Conservation (phyloP, 208 protist genomes). For the Trypanosoma platydactyli region DNA sequence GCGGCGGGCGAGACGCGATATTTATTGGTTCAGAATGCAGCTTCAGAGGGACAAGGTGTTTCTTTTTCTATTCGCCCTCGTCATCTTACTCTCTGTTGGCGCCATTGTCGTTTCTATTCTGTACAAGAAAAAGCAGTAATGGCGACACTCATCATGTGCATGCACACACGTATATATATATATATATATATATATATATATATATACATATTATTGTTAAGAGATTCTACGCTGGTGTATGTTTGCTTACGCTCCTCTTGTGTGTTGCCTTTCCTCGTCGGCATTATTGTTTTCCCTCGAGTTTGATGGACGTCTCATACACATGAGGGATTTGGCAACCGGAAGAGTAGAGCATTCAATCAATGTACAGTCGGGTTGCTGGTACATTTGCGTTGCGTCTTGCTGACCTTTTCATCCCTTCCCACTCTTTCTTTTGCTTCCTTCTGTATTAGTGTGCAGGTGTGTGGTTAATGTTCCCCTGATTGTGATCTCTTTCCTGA, state of each 20-base stretch:
- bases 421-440: conserved; percentile 1
- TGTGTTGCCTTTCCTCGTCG: too few relatives aligned
- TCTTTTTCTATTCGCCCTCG: conserved; percentile 10
- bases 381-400: neutral
- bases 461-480: conserved; percentile 5
- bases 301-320: too few relatives aligned
- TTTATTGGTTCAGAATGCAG: conserved; percentile 14
- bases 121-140: conserved; percentile 1
- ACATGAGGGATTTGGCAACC: too few relatives aligned
- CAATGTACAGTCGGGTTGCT: neutral
- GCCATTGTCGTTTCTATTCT: conserved; percentile 15
- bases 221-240: too few relatives aligned
- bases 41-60: conserved; percentile 21
- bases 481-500: conserved; percentile 10
- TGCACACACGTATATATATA: too few relatives aligned
- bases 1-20: conserved; percentile 1
- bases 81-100: conserved; percentile 7
- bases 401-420: neutral
- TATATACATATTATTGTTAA: conserved; percentile 2
- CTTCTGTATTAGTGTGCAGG: neutral
- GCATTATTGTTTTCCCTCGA: too few relatives aligned
- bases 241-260: too few relatives aligned
- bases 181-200: too few relatives aligned
- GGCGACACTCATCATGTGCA: too few relatives aligned
- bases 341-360: too few relatives aligned